Evolutionary conservation across 2,329 filamentous ascomycete species (phyloP).

Genomic region (Claviceps fusiformis): DNA sequence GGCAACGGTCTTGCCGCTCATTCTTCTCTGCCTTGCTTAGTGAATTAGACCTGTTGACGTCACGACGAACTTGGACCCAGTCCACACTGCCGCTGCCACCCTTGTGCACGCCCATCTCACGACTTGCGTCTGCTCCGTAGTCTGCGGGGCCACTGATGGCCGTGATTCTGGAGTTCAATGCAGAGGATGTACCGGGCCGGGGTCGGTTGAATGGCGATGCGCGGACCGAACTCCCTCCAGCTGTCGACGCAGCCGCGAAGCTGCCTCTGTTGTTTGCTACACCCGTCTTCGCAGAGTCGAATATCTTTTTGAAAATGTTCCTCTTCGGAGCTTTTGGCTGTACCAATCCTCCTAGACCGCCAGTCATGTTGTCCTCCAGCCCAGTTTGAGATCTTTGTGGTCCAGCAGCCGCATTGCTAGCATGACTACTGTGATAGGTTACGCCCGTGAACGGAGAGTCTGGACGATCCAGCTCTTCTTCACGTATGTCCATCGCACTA

Average conservation of each 20-base stretch:
- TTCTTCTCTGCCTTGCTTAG: constrained; percentile 75
- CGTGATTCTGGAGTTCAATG: constrained; percentile 31
- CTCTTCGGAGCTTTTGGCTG: constrained; percentile 67
- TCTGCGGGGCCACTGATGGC: constrained; percentile 20
- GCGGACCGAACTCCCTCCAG: constrained; percentile 29
- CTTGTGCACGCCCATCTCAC: constrained; percentile 56
- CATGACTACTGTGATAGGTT: constrained; percentile 87
- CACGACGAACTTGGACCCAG: constrained; percentile 94
- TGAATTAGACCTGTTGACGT: constrained; percentile 91
- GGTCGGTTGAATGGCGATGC: constrained; percentile 30
- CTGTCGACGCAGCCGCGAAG: constrained; percentile 45
- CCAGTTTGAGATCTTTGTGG: constrained; percentile 54
- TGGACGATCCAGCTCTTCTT: constrained; percentile 40
- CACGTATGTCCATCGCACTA: constrained; percentile 50
- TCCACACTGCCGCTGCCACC: constrained; percentile 45
- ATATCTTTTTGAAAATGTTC: constrained; percentile 90
- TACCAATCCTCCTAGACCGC: constrained; percentile 65
- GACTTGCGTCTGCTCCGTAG: constrained; percentile 37
- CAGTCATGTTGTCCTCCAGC: constrained; percentile 50
- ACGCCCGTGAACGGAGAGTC: constrained; percentile 59
- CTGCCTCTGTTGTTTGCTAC: constrained; percentile 81
- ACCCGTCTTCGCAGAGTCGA: constrained; percentile 86
- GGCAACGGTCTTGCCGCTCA: constrained; percentile 76
- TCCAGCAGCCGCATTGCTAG: constrained; percentile 30
- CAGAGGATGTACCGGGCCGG: constrained; percentile 21